A percentile compares a stretch with the other conserved stretches of the same genome.
These are phyloP conservation scores for Ganoderma multipileum DNA, from an alignment of 1,284 basidiomycete species.

Conservation along the genomic window DNA sequence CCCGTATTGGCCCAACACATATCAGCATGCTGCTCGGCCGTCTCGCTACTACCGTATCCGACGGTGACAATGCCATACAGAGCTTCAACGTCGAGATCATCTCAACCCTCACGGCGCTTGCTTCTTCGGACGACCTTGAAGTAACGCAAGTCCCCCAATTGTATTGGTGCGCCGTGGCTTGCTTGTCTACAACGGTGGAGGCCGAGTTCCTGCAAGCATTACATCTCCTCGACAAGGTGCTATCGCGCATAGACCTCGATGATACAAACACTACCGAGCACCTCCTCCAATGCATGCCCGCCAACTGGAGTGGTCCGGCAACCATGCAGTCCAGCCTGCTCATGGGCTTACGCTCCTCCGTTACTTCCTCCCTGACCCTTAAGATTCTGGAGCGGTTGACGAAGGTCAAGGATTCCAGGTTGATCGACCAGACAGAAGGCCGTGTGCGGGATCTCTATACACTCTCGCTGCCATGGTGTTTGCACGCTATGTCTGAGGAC, in stretches of 20 bases:
- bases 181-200: slow-evolving; percentile 85
- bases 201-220: slow-evolving; percentile 80
- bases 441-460: slow-evolving; percentile 88
- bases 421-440: slow-evolving; percentile 78
- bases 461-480: slow-evolving; percentile 87
- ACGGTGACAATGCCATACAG: slow-evolving; percentile 78
- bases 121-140: slow-evolving; percentile 63
- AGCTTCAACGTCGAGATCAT: slow-evolving; percentile 88
- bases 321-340: slow-evolving; percentile 81
- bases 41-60: slow-evolving; percentile 86
- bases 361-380: slow-evolving; percentile 74
- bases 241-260: slow-evolving; percentile 80
- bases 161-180: slow-evolving; percentile 89
- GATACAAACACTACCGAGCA: slow-evolving; percentile 68
- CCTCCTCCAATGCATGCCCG: slow-evolving; percentile 73
- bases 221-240: slow-evolving; percentile 70
- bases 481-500: slow-evolving; percentile 79
- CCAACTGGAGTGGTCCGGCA: slow-evolving; percentile 74
- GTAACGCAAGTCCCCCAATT: slow-evolving; percentile 78
- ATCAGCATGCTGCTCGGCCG: slow-evolving; percentile 85
- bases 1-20: slow-evolving; percentile 74
- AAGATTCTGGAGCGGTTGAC: slow-evolving; percentile 73
- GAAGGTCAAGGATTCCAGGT: slow-evolving; percentile 64
- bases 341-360: slow-evolving; percentile 82
- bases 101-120: slow-evolving; percentile 77